Evolutionary conservation across 2,329 filamentous ascomycete genomes (phyloP), one percentile per base, ranked within the genome.

Genomic region (Sporothrix pallida): DNA sequence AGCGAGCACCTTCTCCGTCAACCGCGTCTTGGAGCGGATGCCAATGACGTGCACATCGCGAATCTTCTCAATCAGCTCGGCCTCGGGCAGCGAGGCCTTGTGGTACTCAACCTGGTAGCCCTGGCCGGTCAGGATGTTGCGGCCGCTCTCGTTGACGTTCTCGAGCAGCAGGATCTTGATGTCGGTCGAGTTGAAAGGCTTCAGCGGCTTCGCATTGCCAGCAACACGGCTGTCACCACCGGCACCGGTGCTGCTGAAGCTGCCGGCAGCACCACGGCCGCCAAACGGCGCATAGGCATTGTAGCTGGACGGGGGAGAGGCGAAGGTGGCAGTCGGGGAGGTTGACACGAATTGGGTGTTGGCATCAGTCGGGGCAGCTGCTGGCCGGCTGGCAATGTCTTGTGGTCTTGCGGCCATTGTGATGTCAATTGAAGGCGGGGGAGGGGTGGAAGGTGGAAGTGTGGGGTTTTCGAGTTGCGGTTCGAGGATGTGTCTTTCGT

Each of bases 21-120:
- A 89, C 85, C 96, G 97, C 48, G 96, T 99, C 87, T 99, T 99
- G 74, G 95, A 98, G 77, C 96, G 93, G 79, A 99, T 98, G 77
- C 96, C 96, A 81, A 99, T 96, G 79, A 98, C 96, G 81, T 99
- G 96, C 42, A 98, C 93, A 81, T 98, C 93, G 75, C 90, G 89
- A 80, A 99, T 99, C 88, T 97, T 99, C 85, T 97, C 92, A 81
- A 99, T 97, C 79, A 99, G 89, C 84, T 98, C 88, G 78, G 96
- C 94, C 81, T 99, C 96, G 0, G 94, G 91, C 73, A 99, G 85
- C 48, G 95, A 97, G 76, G 90, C 91, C 86, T 98, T 99, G 77
- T 95, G 84, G 69, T 90, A 89, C 84, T 99, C 96, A 48, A 99
- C 96, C 83, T 99, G 96, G 82, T 99, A 99, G 74, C 96, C 96